phyloP scores from a whole-genome alignment of 257 asterid genomes.

The Echites panduratus region DNA sequence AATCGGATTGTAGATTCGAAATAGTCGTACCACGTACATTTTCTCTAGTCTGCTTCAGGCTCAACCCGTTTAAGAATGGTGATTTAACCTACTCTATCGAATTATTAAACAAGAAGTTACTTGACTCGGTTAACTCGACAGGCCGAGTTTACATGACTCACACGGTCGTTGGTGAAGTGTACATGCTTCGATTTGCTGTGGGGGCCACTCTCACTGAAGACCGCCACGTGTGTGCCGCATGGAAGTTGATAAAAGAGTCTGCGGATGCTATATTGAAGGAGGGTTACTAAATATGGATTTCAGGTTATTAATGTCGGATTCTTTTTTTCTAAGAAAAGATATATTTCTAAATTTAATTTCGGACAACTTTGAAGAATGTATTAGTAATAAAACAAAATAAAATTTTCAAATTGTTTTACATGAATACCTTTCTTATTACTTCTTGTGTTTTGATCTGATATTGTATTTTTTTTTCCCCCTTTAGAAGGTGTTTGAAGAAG shows the following conservation, averaged over 20 bases:
- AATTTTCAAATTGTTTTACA: too few species aligned
- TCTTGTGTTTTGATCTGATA: too few species aligned
- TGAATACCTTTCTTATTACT: too few species aligned
- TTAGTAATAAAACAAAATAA: too few species aligned
- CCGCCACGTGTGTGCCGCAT: constrained; percentile 27
- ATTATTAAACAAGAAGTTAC: constrained; percentile 18
- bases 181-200: constrained; percentile 30
- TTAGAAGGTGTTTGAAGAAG: too few species aligned
- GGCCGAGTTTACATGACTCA: constrained; percentile 27
- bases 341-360: too few species aligned
- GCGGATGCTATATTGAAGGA: constrained; percentile 20
- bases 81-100: not conserved
- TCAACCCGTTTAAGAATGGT: constrained; percentile 16
- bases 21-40: constrained; percentile 16
- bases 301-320: not conserved
- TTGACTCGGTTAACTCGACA: constrained; percentile 24
- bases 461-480: too few species aligned
- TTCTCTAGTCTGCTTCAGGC: constrained; percentile 23
- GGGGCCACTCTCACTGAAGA: constrained; percentile 32
- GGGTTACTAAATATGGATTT: not conserved
- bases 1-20: constrained; percentile 22
- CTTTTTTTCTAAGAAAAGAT: too few species aligned
- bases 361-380: too few species aligned
- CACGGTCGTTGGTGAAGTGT: constrained; percentile 20
- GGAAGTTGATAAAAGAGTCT: constrained; percentile 26